Evolutionary conservation across 2,329 filamentous ascomycete genomes (phyloP), one percentile per base, ranked within the genome.

Genomic region (Fusarium annulatum): DNA sequence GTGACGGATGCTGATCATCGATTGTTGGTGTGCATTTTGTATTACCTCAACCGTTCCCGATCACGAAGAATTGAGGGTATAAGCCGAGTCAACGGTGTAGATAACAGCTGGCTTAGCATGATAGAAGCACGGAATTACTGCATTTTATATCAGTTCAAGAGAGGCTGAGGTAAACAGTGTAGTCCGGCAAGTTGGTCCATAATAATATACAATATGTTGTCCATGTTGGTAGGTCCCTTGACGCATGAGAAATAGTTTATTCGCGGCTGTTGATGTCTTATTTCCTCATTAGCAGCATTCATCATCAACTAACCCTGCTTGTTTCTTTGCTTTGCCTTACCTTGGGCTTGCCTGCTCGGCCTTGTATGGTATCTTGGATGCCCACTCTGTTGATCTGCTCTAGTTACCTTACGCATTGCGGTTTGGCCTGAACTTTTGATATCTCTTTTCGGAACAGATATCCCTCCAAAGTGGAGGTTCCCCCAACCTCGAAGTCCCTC

Each of bases 391-490:
- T 62, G 64, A 72, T 69, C 64, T 72, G 57, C 60, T 69, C 45
- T 48, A 28, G 26, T 28, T 28, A 26, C 38, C 48, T 56, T 42
- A 49, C 66, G 61, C 41, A 49, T 55, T 71, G 48, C 33, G 68
- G 61, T 67, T 58, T 71, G 69, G 67, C 41, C 42, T 56, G 51
- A 51, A 42, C 34, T 33, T 66, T 69, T 58, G 33, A 57, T 56
- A 51, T 23, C 61, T 73, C 61, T 71, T 73, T 73, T 73, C 52
- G 70, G 70, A 71, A 51, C 61, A 71, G 61, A 67, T 73, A 62
- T 73, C 70, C 70, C 65, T 73, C 56, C 48, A 49, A 72, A 71
- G 43, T 64, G 63, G 70, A 73, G 70, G 71, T 51, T 61, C 48
- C 30, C 49, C 55, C 51, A 49, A 39, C 51, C 36, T 63, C 45